These are phyloP conservation scores for Taphrina communis DNA, from an alignment of 1,139 yeast genomes.

Conservation along the genomic window DNA sequence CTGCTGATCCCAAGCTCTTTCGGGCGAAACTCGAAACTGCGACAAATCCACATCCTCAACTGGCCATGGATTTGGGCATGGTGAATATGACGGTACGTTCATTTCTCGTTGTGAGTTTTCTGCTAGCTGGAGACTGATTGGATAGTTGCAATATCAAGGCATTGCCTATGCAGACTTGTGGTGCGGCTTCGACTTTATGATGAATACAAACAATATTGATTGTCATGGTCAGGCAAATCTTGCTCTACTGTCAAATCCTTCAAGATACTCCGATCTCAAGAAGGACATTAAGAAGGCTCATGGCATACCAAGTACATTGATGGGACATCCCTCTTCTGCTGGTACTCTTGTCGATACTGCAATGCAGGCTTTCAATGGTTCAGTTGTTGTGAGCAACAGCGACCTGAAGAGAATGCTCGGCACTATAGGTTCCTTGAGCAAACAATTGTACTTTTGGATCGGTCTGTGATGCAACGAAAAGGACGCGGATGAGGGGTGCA, in stretches of 20 bases:
- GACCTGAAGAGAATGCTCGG: not conserved
- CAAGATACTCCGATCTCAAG: not conserved
- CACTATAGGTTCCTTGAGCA: not conserved
- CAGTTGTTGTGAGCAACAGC: not conserved
- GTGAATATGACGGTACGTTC: not conserved
- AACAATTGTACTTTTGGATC: not conserved
- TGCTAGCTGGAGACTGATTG: not conserved
- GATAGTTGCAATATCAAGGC: constrained; percentile 9
- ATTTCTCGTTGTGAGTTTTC: not conserved
- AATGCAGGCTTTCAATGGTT: constrained; percentile 4
- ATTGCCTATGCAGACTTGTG: constrained; percentile 1
- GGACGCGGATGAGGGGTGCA: not conserved
- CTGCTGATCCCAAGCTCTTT: not conserved
- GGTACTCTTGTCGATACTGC: not conserved
- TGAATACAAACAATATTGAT: not conserved
- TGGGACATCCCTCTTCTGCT: not conserved
- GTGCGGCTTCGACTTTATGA: not conserved
- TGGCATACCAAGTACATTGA: not conserved
- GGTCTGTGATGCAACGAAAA: not conserved
- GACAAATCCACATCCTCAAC: not conserved
- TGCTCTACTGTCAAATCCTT: not conserved
- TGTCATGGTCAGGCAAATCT: constrained; percentile 8
- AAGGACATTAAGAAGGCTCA: not conserved
- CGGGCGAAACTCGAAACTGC: not conserved
- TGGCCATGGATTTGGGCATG: not conserved